Evolutionary conservation across 345 rosid species (phyloP).

Genomic region (Eucalyptus regnans): DNA sequence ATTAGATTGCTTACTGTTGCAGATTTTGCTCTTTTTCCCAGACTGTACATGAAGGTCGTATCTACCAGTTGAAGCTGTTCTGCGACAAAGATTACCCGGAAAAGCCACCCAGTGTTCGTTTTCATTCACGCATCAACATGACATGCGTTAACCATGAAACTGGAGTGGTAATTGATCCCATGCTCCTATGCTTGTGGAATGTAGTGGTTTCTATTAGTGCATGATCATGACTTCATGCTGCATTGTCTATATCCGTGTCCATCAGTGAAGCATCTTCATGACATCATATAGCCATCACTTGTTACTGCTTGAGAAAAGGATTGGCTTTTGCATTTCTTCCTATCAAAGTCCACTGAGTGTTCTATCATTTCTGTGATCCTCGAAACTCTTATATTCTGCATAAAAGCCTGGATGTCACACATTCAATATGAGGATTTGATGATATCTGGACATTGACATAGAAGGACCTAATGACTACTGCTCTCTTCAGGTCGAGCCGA

Average conservation of each 20-base stretch:
- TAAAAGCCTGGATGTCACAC: background rate
- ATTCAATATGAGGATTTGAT: background rate
- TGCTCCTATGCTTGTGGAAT: background rate
- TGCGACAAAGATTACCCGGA: constrained; percentile 97
- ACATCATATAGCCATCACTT: background rate
- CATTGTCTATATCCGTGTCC: background rate
- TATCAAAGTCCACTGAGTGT: background rate
- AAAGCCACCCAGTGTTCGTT: constrained; percentile 92
- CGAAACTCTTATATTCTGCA: background rate
- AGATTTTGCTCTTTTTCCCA: constrained; percentile 3
- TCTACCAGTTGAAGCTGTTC: constrained; percentile 95
- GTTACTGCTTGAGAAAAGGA: background rate
- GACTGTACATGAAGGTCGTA: constrained; percentile 97
- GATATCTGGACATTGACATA: background rate
- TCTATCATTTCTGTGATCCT: background rate
- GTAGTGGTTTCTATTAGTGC: background rate
- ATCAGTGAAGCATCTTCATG: background rate
- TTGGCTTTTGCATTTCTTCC: background rate
- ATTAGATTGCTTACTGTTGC: background rate
- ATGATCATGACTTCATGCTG: background rate
- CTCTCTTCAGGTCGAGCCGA: constrained; percentile 50
- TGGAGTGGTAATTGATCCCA: constrained; percentile 55
- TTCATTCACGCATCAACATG: constrained; percentile 90
- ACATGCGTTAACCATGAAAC: constrained; percentile 92
- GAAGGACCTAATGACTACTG: background rate